phyloP scores from a whole-genome alignment of 1,139 yeast genomes.

The Geotrichum bryndzae region DNA sequence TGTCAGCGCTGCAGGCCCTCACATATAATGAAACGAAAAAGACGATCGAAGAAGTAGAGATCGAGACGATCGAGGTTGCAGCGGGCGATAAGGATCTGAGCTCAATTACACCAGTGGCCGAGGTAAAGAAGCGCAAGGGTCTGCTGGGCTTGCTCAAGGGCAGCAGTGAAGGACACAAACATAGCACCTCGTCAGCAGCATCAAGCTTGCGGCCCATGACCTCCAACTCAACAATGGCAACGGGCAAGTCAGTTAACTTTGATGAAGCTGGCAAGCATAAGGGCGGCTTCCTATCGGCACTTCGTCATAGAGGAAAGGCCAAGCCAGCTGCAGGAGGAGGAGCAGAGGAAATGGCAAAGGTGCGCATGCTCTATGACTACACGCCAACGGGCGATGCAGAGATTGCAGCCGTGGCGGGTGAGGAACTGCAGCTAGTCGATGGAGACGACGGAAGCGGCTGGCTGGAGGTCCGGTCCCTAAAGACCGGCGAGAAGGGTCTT shows the following conservation, averaged over 20 bases:
- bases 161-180: constrained; percentile 20
- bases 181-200: constrained; percentile 20
- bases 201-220: constrained; percentile 4
- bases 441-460: constrained; percentile 92
- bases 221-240: constrained; percentile 12
- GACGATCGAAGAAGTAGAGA: constrained; percentile 73
- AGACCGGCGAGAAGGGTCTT: constrained; percentile 53
- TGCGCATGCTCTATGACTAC: constrained; percentile 62
- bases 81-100: constrained; percentile 55
- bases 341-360: constrained; percentile 27
- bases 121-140: constrained; percentile 28
- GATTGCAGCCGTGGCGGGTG: constrained; percentile 55
- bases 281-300: constrained; percentile 17
- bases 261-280: constrained; percentile 12
- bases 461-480: constrained; percentile 53
- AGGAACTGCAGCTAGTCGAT: constrained; percentile 50
- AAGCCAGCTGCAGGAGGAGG: constrained; percentile 1
- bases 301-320: constrained; percentile 7
- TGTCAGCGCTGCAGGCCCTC: constrained; percentile 54
- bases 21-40: constrained; percentile 69
- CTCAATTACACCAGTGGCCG: constrained; percentile 33
- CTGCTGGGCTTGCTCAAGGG: constrained; percentile 24
- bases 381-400: constrained; percentile 74
- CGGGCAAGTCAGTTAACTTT: constrained; percentile 4
- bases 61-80: constrained; percentile 82